Evolutionary conservation across 2,329 filamentous ascomycete genomes (phyloP).

Genomic region (Penicillium oxalicum): DNA sequence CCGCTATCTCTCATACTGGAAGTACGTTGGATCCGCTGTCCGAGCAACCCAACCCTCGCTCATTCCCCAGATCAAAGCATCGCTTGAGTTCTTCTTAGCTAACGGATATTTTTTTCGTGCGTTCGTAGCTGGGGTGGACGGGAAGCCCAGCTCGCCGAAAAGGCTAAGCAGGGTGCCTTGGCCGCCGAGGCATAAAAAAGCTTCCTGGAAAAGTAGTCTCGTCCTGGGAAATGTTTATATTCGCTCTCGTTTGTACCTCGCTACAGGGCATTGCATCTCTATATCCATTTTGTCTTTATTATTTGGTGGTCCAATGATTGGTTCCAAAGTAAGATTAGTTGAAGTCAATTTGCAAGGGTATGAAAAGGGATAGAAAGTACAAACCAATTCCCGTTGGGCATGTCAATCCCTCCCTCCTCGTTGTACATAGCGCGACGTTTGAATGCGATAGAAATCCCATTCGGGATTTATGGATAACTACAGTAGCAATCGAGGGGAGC

Average conservation of each 20-base stretch:
- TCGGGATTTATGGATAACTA: too few species aligned
- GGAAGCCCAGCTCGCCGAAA: conserved; percentile 35
- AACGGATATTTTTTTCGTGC: conserved; percentile 4
- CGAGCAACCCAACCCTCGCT: neutral
- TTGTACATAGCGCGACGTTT: too few species aligned
- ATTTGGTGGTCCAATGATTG: neutral
- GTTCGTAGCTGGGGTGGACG: conserved; percentile 38
- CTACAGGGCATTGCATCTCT: conserved; percentile 13
- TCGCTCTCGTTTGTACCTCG: conserved; percentile 9
- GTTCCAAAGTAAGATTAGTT: neutral
- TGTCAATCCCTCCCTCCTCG: too few species aligned
- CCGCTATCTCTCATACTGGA: conserved; percentile 57
- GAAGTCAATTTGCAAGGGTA: conserved; percentile 4
- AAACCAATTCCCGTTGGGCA: too few species aligned
- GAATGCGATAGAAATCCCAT: too few species aligned
- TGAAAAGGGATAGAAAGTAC: neutral
- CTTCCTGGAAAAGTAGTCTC: conserved; percentile 1
- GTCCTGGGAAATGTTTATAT: conserved; percentile 9
- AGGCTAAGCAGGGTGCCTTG: conserved; percentile 27
- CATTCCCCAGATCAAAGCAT: too few species aligned
- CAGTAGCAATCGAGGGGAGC: too few species aligned
- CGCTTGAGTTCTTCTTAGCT: neutral
- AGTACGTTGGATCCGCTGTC: conserved; percentile 31
- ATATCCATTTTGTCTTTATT: conserved; percentile 4
- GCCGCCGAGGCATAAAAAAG: conserved; percentile 24